Percentiles rank a stretch among this genome's conserved stretches.
phyloP scores from a whole-genome alignment of 192 early-diverging fungal genomes.

The Allomyces javanicus region DNA sequence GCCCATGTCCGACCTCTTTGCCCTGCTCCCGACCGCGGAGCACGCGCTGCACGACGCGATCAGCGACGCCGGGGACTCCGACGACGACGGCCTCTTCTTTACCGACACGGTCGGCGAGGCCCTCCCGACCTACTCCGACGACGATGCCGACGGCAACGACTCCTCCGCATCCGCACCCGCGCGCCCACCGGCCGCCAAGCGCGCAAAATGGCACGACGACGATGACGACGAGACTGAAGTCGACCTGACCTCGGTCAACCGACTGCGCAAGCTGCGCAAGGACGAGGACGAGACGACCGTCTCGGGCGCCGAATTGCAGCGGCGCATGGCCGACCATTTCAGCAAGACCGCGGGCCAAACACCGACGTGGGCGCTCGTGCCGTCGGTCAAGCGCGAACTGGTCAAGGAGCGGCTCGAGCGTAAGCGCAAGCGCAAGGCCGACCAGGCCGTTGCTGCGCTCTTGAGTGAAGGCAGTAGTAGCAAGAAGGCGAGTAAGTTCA shows the following conservation, averaged over 20 bases:
- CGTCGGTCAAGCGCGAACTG: not conserved
- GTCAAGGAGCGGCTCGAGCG: slow-evolving; percentile 23
- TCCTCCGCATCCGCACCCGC: too few species aligned
- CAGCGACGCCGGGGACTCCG: not conserved
- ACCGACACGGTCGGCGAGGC: not conserved
- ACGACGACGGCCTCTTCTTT: not conserved
- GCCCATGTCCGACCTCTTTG: too few species aligned
- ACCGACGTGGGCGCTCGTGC: not conserved
- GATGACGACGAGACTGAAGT: slow-evolving; percentile 51
- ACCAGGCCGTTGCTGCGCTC: slow-evolving; percentile 60
- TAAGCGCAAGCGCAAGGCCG: slow-evolving; percentile 65
- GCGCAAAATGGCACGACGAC: slow-evolving; percentile 47
- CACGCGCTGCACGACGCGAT: too few species aligned
- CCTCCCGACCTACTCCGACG: not conserved
- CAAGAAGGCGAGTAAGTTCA: slow-evolving; percentile 7
- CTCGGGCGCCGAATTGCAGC: slow-evolving; percentile 60
- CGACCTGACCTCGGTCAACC: slow-evolving; percentile 38
- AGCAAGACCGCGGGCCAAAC: not conserved
- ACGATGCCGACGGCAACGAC: not conserved
- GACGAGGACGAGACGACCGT: slow-evolving; percentile 54
- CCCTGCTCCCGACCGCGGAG: too few species aligned
- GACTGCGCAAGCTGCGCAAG: slow-evolving; percentile 59
- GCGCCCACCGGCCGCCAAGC: not conserved
- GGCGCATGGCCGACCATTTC: slow-evolving; percentile 59
- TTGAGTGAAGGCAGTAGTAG: slow-evolving; percentile 15